Evolutionary conservation across 2,329 filamentous ascomycete species (phyloP).

Genomic region (Exophiala xenobiotica): DNA sequence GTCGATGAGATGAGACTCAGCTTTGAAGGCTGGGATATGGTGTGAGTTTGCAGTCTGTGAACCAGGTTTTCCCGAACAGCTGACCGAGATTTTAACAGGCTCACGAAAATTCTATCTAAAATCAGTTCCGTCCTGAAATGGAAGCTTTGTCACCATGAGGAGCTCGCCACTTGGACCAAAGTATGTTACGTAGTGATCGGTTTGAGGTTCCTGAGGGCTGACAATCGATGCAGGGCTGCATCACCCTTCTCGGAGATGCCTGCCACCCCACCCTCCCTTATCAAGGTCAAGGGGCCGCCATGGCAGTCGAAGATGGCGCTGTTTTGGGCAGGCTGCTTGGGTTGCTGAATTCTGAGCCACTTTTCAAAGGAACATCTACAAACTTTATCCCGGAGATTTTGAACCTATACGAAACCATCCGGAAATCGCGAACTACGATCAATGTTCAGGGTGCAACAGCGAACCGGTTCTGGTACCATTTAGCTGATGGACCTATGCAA

Average conservation of each 20-base stretch:
- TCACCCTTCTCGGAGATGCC: constrained; percentile 63
- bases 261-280: constrained; percentile 66
- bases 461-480: constrained; percentile 36
- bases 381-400: constrained; percentile 1
- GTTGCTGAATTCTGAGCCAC: constrained; percentile 26
- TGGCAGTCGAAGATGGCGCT: constrained; percentile 35
- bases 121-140: constrained; percentile 18
- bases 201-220: neutral
- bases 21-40: constrained; percentile 57
- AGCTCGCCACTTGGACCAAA: constrained; percentile 13
- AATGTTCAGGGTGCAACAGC: constrained; percentile 12
- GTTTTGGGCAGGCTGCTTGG: constrained; percentile 54
- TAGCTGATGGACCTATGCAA: constrained; percentile 43
- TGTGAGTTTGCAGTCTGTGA: constrained; percentile 4
- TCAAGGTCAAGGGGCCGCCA: constrained; percentile 43
- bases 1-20: constrained; percentile 55
- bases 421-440: constrained; percentile 21
- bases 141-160: constrained; percentile 20
- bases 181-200: neutral
- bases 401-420: constrained; percentile 10
- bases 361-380: neutral
- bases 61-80: neutral
- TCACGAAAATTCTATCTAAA: constrained; percentile 11
- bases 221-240: constrained; percentile 8
- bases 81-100: constrained; percentile 4